Percentiles rank a stretch among this genome's conserved stretches.
These are phyloP conservation scores for Colletotrichum chrysophilum DNA, from an alignment of 2,329 filamentous ascomycete genomes.

Conservation along the genomic window DNA sequence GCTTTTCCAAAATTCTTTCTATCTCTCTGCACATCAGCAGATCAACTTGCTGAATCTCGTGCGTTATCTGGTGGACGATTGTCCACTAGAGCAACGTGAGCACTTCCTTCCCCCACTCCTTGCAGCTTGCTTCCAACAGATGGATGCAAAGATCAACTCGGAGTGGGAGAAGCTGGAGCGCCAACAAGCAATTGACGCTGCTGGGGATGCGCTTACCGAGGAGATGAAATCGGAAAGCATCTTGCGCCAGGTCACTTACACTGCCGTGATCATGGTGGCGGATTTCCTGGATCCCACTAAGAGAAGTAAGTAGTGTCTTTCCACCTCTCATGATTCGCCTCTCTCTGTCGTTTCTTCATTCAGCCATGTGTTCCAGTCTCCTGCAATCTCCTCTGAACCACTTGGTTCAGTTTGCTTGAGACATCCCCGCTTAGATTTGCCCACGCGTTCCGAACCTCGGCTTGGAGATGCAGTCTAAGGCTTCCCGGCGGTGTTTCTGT, in stretches of 20 bases:
- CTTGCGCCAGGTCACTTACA: constrained; percentile 88
- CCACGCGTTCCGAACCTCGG: neutral
- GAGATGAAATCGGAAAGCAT: constrained; percentile 99
- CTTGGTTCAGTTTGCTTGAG: neutral
- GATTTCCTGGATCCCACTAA: constrained; percentile 81
- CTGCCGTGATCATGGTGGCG: constrained; percentile 89
- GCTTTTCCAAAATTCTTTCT: constrained; percentile 81
- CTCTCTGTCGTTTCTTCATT: neutral
- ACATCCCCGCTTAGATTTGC: neutral
- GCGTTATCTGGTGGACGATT: constrained; percentile 88
- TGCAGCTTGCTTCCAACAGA: constrained; percentile 80
- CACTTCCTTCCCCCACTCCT: constrained; percentile 88
- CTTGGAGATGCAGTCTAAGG: neutral
- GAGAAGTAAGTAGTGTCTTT: constrained; percentile 54
- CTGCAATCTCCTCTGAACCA: neutral
- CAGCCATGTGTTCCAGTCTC: neutral
- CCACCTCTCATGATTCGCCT: neutral
- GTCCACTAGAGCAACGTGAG: constrained; percentile 76
- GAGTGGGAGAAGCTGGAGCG: constrained; percentile 84
- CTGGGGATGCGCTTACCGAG: constrained; percentile 82
- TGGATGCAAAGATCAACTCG: constrained; percentile 83
- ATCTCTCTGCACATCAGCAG: constrained; percentile 89
- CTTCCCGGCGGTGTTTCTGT: neutral
- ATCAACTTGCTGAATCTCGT: constrained; percentile 92
- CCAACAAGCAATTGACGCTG: constrained; percentile 65